Evolutionary conservation across 1,139 yeast genomes (phyloP).

Genomic region (Suhomyces anneliseae): DNA sequence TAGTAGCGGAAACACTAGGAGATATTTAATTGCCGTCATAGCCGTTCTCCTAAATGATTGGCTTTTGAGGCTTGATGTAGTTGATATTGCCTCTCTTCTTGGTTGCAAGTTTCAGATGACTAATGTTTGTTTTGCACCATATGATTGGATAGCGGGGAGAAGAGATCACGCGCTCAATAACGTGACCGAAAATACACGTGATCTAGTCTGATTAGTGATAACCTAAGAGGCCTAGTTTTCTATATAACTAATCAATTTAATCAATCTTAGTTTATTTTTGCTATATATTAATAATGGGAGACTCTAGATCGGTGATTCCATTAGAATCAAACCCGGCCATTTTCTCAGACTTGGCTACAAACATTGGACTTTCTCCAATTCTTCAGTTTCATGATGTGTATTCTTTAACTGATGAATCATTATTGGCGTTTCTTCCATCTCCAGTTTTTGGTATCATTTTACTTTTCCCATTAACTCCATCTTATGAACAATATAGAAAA

Average conservation of each 20-base stretch:
- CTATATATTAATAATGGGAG: conserved; percentile 4
- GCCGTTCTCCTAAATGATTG: neutral
- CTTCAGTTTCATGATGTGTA: conserved; percentile 77
- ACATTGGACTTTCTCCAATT: conserved; percentile 64
- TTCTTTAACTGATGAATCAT: conserved; percentile 77
- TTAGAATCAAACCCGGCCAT: conserved; percentile 88
- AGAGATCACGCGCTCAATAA: neutral
- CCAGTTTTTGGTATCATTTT: conserved; percentile 76
- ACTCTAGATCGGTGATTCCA: conserved; percentile 58
- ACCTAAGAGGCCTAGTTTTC: neutral
- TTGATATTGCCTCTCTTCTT: too few species aligned
- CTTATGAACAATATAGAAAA: conserved; percentile 54
- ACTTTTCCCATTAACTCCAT: conserved; percentile 73
- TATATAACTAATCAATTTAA: neutral
- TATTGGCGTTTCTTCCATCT: conserved; percentile 75
- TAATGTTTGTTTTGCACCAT: neutral
- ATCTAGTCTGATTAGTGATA: neutral
- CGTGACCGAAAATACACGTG: neutral
- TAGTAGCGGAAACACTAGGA: neutral
- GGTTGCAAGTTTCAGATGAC: neutral
- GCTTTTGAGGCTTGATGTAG: neutral
- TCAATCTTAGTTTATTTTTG: neutral
- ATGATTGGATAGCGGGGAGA: neutral
- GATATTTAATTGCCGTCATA: neutral
- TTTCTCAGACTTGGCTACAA: conserved; percentile 67